phyloP scores from a whole-genome alignment of 495 filamentous ascomycete genomes.

The Lasiosphaeria hispida region DNA sequence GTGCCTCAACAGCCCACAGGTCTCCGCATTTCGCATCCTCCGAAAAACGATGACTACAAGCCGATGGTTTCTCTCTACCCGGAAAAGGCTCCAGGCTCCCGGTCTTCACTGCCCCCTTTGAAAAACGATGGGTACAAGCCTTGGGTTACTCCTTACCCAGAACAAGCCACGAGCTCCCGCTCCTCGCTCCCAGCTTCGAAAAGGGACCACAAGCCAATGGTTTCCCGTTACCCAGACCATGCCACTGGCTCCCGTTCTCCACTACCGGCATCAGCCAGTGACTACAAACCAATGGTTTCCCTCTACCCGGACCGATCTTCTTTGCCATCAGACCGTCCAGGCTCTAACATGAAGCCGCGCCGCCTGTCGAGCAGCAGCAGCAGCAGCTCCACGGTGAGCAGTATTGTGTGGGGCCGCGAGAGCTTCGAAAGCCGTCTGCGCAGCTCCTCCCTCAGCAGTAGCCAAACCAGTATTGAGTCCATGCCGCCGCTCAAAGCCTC shows the following conservation, averaged over 20 bases:
- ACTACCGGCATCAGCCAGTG: too few relatives aligned
- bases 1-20: conserved; percentile 19
- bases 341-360: conserved; percentile 16
- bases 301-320: too few relatives aligned
- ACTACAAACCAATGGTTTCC: too few relatives aligned
- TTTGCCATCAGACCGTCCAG: neutral
- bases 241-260: too few relatives aligned
- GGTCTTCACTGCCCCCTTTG: too few relatives aligned
- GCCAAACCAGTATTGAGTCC: conserved; percentile 44
- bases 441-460: conserved; percentile 29
- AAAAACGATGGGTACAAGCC: too few relatives aligned
- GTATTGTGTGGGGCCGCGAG: conserved; percentile 23
- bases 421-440: conserved; percentile 28
- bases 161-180: too few relatives aligned
- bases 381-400: conserved; percentile 24
- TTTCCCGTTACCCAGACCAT: too few relatives aligned
- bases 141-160: too few relatives aligned
- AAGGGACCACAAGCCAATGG: too few relatives aligned
- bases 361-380: conserved; percentile 24
- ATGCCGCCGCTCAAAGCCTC: conserved; percentile 20
- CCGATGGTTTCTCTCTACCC: conserved; percentile 5
- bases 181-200: too few relatives aligned
- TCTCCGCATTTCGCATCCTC: neutral
- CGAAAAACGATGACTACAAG: neutral
- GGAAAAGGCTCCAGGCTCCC: too few relatives aligned